Conservation (phyloP, 1,139 yeast species). For the Yueomyces sp. region DNA sequence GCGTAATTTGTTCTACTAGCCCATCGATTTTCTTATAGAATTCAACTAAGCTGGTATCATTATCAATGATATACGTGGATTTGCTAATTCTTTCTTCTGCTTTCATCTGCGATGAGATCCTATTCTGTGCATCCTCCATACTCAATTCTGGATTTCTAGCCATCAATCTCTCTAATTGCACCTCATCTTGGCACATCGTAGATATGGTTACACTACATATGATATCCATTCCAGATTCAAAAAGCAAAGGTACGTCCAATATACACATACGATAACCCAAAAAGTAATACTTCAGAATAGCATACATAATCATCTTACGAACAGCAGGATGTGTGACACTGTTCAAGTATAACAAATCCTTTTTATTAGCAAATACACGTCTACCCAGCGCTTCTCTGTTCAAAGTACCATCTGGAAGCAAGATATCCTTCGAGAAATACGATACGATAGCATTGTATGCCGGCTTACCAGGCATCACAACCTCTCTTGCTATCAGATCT, state of each 20-base stretch:
- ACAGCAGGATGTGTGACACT: constrained; percentile 85
- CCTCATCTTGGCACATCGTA: constrained; percentile 42
- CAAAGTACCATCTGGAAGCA: constrained; percentile 39
- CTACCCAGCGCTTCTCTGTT: constrained; percentile 68
- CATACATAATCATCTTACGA: constrained; percentile 49
- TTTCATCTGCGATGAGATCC: constrained; percentile 72
- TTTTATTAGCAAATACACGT: constrained; percentile 59
- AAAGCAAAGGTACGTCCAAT: constrained; percentile 80
- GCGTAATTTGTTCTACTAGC: constrained; percentile 34
- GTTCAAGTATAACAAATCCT: constrained; percentile 47
- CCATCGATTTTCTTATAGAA: constrained; percentile 37
- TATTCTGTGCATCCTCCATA: constrained; percentile 51
- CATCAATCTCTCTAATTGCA: constrained; percentile 52
- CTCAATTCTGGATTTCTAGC: constrained; percentile 57
- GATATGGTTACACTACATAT: constrained; percentile 65
- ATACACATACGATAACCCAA: constrained; percentile 43
- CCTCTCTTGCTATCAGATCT: constrained; percentile 74
- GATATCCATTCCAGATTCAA: constrained; percentile 61
- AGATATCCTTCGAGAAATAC: constrained; percentile 45
- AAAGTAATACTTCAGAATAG: constrained; percentile 46
- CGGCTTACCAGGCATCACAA: constrained; percentile 65
- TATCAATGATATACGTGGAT: constrained; percentile 61
- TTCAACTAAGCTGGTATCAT: constrained; percentile 39
- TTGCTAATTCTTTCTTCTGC: constrained; percentile 40
- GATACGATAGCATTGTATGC: constrained; percentile 57